Evolutionary conservation across 768 basidiomycete species (phyloP).

Genomic region (Xerocomus potaroensis): DNA sequence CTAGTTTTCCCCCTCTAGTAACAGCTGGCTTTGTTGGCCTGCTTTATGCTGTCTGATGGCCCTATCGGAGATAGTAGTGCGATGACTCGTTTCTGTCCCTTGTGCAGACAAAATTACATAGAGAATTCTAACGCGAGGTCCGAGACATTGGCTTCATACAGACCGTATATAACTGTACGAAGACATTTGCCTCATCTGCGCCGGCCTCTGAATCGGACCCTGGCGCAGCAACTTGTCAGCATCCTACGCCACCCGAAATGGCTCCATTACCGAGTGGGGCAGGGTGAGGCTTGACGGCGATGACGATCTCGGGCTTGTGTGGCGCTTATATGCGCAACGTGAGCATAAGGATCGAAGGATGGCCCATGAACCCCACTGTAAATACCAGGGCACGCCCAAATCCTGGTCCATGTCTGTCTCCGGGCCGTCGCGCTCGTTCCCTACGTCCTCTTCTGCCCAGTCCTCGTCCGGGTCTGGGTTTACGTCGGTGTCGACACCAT

Average conservation of each 20-base stretch:
- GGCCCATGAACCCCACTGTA: constrained; percentile 30
- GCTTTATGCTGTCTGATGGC: too few species aligned
- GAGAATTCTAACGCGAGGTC: too few species aligned
- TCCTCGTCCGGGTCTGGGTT: constrained; percentile 33
- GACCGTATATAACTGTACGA: constrained; percentile 83
- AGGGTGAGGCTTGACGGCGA: constrained; percentile 61
- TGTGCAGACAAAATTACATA: too few species aligned
- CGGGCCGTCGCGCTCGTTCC: too few species aligned
- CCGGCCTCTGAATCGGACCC: constrained; percentile 74
- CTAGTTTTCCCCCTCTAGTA: too few species aligned
- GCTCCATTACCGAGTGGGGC: constrained; percentile 49
- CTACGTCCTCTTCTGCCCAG: constrained; percentile 18
- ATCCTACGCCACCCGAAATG: constrained; percentile 48
- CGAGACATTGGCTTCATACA: too few species aligned
- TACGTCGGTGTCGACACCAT: neutral
- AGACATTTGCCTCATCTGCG: constrained; percentile 79
- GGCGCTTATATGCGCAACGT: constrained; percentile 48
- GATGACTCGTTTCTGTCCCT: too few species aligned
- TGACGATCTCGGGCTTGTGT: constrained; percentile 48
- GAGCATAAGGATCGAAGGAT: constrained; percentile 71
- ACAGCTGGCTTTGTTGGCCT: too few species aligned
- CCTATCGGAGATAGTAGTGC: too few species aligned
- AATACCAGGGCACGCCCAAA: constrained; percentile 38
- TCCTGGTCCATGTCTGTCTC: constrained; percentile 45
- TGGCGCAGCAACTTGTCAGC: constrained; percentile 48